A percentile compares a stretch with the other conserved stretches of the same genome.
These are phyloP conservation scores for Oryza longistaminata DNA, from an alignment of 176 grass and related monocot species.

Conservation along the genomic window DNA sequence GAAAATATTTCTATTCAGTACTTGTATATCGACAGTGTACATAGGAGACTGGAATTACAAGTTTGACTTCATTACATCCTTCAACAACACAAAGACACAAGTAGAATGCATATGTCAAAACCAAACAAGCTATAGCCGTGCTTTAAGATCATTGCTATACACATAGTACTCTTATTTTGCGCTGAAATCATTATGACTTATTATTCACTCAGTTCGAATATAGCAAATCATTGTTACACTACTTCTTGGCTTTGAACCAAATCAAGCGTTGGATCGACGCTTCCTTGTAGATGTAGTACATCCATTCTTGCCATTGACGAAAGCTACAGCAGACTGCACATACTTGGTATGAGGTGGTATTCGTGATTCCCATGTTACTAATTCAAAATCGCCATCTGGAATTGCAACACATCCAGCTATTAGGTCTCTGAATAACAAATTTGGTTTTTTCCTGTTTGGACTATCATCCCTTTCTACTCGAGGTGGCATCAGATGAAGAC, in stretches of 20 bases:
- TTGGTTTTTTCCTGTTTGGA: not conserved
- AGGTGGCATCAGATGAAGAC: not conserved
- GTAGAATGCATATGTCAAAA: no score
- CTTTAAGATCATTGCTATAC: no score
- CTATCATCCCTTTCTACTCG: not conserved
- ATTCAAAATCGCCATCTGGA: not conserved
- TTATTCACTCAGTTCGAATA: not conserved
- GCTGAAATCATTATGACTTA: not conserved
- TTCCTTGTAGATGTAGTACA: not conserved
- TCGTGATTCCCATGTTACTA: constrained; percentile 5
- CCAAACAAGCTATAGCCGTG: no score
- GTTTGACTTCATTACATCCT: no score
- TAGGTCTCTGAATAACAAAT: not conserved
- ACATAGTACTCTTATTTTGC: no score
- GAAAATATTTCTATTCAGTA: no score
- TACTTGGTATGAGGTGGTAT: constrained; percentile 4
- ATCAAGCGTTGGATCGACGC: not conserved
- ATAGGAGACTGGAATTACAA: no score
- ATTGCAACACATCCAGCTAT: not conserved
- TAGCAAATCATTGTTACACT: not conserved
- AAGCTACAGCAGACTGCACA: not conserved
- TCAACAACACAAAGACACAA: no score
- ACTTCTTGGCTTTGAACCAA: not conserved
- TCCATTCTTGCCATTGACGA: not conserved
- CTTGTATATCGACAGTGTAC: no score